Conservation (phyloP, 768 basidiomycete species). For the Boletus huronensis region DNA sequence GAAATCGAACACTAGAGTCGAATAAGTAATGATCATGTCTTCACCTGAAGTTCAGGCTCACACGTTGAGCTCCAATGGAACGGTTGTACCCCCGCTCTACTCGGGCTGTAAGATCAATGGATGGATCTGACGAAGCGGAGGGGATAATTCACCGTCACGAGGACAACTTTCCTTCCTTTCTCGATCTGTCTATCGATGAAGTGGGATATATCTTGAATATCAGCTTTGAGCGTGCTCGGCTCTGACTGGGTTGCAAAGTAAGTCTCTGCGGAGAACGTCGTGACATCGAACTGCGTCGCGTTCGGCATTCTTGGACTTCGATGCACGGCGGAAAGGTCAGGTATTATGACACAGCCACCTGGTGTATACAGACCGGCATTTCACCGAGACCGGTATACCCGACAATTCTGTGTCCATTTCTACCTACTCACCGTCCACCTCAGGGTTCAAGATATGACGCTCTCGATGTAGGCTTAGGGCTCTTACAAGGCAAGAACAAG, state of each 20-base stretch:
- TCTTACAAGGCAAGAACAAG: no score
- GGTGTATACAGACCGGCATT: background rate
- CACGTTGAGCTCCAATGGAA: slow-evolving; percentile 98
- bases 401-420: no score
- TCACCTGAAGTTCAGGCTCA: slow-evolving; percentile 45
- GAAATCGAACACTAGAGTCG: slow-evolving; percentile 79
- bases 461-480: no score
- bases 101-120: slow-evolving; percentile 12
- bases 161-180: slow-evolving; percentile 72
- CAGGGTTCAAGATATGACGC: no score
- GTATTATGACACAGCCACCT: no score
- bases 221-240: slow-evolving; percentile 68
- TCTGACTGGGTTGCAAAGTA: slow-evolving; percentile 89
- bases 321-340: no score
- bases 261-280: slow-evolving; percentile 73
- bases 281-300: slow-evolving; percentile 9
- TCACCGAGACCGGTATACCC: background rate
- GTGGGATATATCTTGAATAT: slow-evolving; percentile 56
- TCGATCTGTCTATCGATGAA: slow-evolving; percentile 71
- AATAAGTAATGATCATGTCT: slow-evolving; percentile 17
- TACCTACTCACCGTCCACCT: no score
- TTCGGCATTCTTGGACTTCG: slow-evolving; percentile 16
- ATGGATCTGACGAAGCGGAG: slow-evolving; percentile 1
- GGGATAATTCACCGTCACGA: slow-evolving; percentile 82
- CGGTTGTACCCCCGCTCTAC: slow-evolving; percentile 97